A percentile compares a stretch with the other conserved stretches of the same genome.
These are phyloP conservation scores for Oryza australiensis DNA, from an alignment of 176 grass and related monocot genomes.

Conservation along the genomic window DNA sequence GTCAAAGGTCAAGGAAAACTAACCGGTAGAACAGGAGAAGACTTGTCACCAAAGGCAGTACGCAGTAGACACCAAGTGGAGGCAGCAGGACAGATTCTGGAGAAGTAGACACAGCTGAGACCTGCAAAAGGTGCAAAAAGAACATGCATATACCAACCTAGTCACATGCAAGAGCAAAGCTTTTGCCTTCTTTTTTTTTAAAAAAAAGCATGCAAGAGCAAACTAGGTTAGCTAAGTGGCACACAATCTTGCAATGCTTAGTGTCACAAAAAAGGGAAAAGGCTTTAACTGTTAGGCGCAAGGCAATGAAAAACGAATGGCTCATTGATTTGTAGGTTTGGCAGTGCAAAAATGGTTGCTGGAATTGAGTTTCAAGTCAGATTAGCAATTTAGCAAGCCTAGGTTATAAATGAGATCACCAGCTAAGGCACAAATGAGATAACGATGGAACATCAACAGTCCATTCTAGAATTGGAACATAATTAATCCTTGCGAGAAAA, in stretches of 20 bases:
- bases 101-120: too few relatives aligned
- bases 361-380: not conserved
- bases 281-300: not conserved
- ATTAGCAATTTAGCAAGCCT: not conserved
- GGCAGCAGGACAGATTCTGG: too few relatives aligned
- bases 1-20: slow-evolving; percentile 44
- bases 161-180: not conserved
- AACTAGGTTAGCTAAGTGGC: not conserved
- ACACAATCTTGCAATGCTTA: not conserved
- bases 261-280: not conserved
- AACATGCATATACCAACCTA: not conserved
- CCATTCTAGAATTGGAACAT: not conserved
- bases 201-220: not conserved
- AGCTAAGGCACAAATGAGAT: not conserved
- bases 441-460: not conserved
- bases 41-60: slow-evolving; percentile 33
- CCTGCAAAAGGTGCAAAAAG: not conserved
- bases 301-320: not conserved
- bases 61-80: not conserved
- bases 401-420: not conserved
- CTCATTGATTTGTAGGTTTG: not conserved
- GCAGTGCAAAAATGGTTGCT: not conserved
- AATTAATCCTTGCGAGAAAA: not conserved
- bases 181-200: too few relatives aligned
- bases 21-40: slow-evolving; percentile 18